Evolutionary conservation across 352 stramenopile genomes (phyloP).

Genomic region (Phytophthora constricta): DNA sequence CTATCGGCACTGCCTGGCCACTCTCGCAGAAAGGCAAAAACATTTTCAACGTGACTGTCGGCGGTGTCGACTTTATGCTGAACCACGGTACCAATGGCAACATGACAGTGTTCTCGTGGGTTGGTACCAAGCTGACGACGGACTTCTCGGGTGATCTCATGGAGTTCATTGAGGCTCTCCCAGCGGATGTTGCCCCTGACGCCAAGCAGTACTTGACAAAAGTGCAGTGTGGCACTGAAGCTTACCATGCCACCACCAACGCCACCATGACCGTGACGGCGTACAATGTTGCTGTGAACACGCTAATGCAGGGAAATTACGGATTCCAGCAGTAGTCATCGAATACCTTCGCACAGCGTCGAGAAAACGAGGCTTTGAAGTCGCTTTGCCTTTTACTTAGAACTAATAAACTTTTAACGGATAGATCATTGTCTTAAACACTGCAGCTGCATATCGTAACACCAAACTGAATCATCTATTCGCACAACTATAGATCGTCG

Average conservation of each 20-base stretch:
- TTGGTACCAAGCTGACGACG: conserved; percentile 33
- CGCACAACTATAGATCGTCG: no score
- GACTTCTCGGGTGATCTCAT: conserved; percentile 44
- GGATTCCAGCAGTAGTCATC: conserved; percentile 3
- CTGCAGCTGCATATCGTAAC: no score
- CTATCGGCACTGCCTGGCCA: conserved; percentile 39
- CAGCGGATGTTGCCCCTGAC: conserved; percentile 20
- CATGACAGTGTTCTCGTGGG: conserved; percentile 45
- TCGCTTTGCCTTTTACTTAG: no score
- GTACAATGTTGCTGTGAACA: conserved; percentile 26
- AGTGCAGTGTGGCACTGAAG: conserved; percentile 39
- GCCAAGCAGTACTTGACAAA: conserved; percentile 37
- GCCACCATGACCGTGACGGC: conserved; percentile 25
- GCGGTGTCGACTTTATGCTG: conserved; percentile 36
- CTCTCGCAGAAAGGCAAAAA: conserved; percentile 39
- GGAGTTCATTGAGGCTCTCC: conserved; percentile 37
- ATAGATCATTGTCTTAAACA: no score
- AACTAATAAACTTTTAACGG: no score
- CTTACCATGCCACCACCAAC: conserved; percentile 30
- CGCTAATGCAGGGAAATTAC: conserved; percentile 13
- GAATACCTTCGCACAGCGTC: no score
- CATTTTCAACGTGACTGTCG: conserved; percentile 35
- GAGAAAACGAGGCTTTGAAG: no score
- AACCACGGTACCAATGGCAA: conserved; percentile 46
- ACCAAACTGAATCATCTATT: no score